Evolutionary conservation across 2,329 filamentous ascomycete genomes (phyloP).

Genomic region (Lachnellula occidentalis): DNA sequence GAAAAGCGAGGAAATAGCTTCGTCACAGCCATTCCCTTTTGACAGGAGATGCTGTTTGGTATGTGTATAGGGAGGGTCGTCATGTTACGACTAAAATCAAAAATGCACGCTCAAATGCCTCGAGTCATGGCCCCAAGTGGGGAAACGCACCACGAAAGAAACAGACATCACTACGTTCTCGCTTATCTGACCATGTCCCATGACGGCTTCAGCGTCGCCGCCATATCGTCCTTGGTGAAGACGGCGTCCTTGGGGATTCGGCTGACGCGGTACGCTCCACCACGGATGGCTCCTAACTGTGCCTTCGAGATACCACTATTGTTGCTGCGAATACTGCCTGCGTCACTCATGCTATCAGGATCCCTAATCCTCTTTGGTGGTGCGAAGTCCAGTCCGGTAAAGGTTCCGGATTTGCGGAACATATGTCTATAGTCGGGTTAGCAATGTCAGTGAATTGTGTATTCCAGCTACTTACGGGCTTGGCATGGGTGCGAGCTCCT

Average conservation of each 20-base stretch:
- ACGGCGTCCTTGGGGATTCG: constrained; percentile 60
- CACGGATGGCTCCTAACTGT: constrained; percentile 56
- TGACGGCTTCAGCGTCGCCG: constrained; percentile 35
- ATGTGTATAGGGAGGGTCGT: constrained; percentile 4
- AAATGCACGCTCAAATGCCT: constrained; percentile 30
- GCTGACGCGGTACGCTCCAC: constrained; percentile 65
- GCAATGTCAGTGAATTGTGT: constrained; percentile 5
- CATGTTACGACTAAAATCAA: constrained; percentile 9
- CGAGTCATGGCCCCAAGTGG: constrained; percentile 14
- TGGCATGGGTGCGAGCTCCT: constrained; percentile 78
- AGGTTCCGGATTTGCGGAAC: constrained; percentile 71
- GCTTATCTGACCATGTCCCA: constrained; percentile 33
- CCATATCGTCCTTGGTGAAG: constrained; percentile 58
- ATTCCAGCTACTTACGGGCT: constrained; percentile 70
- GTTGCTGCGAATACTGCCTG: constrained; percentile 61
- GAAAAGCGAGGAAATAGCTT: neutral
- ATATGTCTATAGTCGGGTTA: constrained; percentile 48
- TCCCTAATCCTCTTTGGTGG: constrained; percentile 70
- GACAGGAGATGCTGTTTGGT: constrained; percentile 14
- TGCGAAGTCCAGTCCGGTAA: constrained; percentile 75
- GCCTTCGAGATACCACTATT: constrained; percentile 56
- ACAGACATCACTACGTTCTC: constrained; percentile 15
- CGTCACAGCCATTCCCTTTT: constrained; percentile 11
- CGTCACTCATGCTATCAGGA: constrained; percentile 53
- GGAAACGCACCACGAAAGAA: constrained; percentile 14